phyloP scores from a whole-genome alignment of 371 early-diverging fungal species.

The Rhizomucor miehei region DNA sequence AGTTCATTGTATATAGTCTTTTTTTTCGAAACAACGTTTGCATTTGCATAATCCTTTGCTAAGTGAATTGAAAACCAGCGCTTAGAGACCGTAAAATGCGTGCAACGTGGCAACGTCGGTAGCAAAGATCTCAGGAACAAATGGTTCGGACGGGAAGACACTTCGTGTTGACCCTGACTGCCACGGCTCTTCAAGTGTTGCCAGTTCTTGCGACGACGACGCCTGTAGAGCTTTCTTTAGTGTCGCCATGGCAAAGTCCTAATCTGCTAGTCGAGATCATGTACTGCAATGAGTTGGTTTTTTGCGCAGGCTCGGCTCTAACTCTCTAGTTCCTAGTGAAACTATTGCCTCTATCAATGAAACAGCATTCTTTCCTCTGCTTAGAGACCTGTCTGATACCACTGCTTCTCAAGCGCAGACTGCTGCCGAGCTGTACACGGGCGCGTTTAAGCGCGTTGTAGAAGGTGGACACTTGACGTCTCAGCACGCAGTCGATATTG shows the following conservation, averaged over 20 bases:
- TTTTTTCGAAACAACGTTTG: no score
- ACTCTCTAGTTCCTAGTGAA: constrained; percentile 44
- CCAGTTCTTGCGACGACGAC: no score
- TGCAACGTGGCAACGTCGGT: no score
- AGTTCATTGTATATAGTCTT: no score
- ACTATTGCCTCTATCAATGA: constrained; percentile 59
- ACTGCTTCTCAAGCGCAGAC: constrained; percentile 20
- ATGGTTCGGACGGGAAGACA: no score
- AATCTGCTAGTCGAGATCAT: constrained; percentile 58
- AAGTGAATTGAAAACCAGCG: no score
- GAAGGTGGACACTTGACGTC: constrained; percentile 19
- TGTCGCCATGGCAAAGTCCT: constrained; percentile 60
- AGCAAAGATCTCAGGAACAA: no score
- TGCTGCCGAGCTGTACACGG: constrained; percentile 43
- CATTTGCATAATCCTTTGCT: no score
- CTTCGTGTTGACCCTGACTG: no score
- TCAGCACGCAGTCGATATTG: constrained; percentile 23
- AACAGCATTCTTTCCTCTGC: constrained; percentile 56
- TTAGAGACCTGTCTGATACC: constrained; percentile 44
- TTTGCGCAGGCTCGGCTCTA: neutral
- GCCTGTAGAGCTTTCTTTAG: constrained; percentile 52
- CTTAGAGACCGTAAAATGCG: no score
- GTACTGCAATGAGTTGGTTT: constrained; percentile 32
- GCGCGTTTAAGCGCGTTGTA: constrained; percentile 34
- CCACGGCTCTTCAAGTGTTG: no score